Evolutionary conservation across 768 basidiomycete genomes (phyloP).

Genomic region (Sutorius australiensis): DNA sequence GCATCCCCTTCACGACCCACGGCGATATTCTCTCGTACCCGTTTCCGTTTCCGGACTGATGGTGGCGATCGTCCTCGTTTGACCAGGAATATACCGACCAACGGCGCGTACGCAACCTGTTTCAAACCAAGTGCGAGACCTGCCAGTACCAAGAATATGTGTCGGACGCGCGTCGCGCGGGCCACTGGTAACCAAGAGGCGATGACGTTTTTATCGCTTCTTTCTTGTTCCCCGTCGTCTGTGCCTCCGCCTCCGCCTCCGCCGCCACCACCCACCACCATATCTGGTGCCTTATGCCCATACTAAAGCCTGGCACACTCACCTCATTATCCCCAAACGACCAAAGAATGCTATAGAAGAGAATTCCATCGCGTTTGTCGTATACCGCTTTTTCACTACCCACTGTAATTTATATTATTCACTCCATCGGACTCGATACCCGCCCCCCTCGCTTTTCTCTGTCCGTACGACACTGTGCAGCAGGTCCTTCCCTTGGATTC

Average conservation of each 20-base stretch:
- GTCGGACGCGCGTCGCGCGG: constrained; percentile 33
- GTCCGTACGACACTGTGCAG: not conserved
- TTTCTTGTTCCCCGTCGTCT: not conserved
- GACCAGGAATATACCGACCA: constrained; percentile 42
- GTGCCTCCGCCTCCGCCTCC: constrained; percentile 5
- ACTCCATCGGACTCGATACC: not conserved
- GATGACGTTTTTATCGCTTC: not conserved
- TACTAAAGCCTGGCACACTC: not conserved
- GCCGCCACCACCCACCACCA: not conserved
- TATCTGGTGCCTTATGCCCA: not conserved
- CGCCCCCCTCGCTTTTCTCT: too few relatives aligned
- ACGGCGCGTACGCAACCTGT: constrained; percentile 58
- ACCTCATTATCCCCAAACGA: not conserved
- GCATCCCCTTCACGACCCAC: not conserved
- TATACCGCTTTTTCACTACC: not conserved
- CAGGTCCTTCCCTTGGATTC: not conserved
- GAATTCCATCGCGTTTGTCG: not conserved
- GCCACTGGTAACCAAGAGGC: constrained; percentile 14
- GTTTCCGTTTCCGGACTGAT: not conserved
- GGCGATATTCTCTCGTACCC: not conserved
- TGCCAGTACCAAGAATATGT: constrained; percentile 41
- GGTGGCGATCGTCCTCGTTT: not conserved
- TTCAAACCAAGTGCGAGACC: constrained; percentile 59
- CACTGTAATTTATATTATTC: not conserved
- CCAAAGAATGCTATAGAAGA: not conserved